Conservation (phyloP, 345 rosid species). For the Moricandia moricandioides region DNA sequence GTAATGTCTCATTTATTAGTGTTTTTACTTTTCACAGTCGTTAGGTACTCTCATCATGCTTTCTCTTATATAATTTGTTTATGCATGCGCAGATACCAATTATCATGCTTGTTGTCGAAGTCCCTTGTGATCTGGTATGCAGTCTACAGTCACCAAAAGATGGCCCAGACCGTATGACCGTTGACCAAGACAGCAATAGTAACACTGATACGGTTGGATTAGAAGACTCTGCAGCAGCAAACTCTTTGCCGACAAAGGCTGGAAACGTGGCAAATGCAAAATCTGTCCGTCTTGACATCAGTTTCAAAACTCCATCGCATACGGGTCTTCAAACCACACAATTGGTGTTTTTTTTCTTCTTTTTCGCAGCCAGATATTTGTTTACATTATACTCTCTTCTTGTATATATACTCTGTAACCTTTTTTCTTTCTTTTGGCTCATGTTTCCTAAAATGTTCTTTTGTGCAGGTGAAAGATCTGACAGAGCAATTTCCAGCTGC, state of each 20-base stretch:
- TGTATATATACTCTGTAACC: constrained; percentile 2
- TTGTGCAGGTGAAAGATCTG: constrained; percentile 73
- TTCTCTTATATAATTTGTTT: constrained; percentile 30
- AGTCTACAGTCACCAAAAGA: constrained; percentile 69
- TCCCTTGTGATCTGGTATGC: constrained; percentile 74
- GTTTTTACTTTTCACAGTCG: background rate
- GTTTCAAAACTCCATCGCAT: constrained; percentile 88
- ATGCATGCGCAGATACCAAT: constrained; percentile 69
- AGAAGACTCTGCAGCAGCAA: constrained; percentile 57
- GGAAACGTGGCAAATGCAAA: constrained; percentile 49
- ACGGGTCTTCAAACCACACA: constrained; percentile 94
- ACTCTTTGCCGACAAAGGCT: constrained; percentile 39
- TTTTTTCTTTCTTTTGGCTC: constrained; percentile 12
- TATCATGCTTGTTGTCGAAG: constrained; percentile 95
- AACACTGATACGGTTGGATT: constrained; percentile 44
- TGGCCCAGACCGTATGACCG: constrained; percentile 37
- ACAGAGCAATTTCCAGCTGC: constrained; percentile 95
- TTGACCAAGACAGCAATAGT: constrained; percentile 44
- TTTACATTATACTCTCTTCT: constrained; percentile 5
- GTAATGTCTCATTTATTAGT: constrained; percentile 48
- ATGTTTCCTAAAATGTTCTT: constrained; percentile 16
- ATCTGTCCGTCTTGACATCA: constrained; percentile 85
- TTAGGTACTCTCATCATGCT: constrained; percentile 15
- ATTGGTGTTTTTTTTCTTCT: constrained; percentile 48
- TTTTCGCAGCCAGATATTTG: background rate